Evolutionary conservation across 192 early-diverging fungal species (phyloP).

Genomic region (Backusella psychrophila): DNA sequence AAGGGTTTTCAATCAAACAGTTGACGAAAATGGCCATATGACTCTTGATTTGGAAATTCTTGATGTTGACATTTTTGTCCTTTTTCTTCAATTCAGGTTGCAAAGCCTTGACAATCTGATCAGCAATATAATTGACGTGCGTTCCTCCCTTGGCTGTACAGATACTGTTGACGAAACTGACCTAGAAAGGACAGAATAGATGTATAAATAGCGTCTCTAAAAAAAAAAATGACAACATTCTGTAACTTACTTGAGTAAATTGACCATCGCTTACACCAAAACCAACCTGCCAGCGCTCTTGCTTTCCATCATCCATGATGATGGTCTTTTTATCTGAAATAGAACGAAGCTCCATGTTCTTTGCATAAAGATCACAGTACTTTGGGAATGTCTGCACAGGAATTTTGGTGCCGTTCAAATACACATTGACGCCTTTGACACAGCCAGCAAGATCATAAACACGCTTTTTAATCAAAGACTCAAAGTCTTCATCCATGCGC

Average conservation of each 20-base stretch:
- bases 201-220: too few relatives aligned
- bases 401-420: constrained; percentile 79
- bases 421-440: constrained; percentile 80
- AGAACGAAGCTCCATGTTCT: constrained; percentile 20
- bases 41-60: constrained; percentile 82
- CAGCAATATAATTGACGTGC: constrained; percentile 79
- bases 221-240: too few relatives aligned
- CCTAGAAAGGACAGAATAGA: constrained; percentile 19
- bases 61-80: constrained; percentile 65
- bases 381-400: constrained; percentile 88
- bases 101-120: constrained; percentile 75
- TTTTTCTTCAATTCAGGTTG: constrained; percentile 72
- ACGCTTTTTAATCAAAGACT: constrained; percentile 87
- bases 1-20: constrained; percentile 88
- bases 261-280: constrained; percentile 93
- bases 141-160: constrained; percentile 93
- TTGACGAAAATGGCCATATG: constrained; percentile 97
- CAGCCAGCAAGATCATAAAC: constrained; percentile 93
- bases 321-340: constrained; percentile 44
- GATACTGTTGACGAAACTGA: constrained; percentile 97
- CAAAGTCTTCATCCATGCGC: constrained; percentile 80
- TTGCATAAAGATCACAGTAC: constrained; percentile 79
- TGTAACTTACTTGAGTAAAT: constrained; percentile 78
- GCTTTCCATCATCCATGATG: constrained; percentile 71
- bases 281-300: constrained; percentile 91